Percentiles rank a stretch among this genome's conserved stretches.
phyloP scores from a whole-genome alignment of 2,329 filamentous ascomycete genomes.

The Clonostachys chloroleuca region DNA sequence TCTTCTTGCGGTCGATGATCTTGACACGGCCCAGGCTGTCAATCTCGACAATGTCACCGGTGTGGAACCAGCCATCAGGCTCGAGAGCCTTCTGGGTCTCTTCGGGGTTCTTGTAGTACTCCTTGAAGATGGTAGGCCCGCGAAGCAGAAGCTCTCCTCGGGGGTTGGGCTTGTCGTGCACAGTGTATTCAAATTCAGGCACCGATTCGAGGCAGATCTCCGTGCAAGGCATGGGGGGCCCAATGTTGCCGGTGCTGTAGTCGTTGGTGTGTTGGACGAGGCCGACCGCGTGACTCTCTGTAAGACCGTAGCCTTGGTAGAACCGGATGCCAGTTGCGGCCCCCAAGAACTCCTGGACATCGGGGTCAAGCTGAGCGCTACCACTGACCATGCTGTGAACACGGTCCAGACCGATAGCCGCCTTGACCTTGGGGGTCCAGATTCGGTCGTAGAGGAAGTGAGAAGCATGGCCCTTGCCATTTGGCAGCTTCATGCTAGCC shows the following conservation, averaged over 20 bases:
- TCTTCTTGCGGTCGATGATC: constrained; percentile 97
- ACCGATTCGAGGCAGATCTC: constrained; percentile 84
- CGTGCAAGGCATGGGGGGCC: constrained; percentile 59
- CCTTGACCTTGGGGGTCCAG: constrained; percentile 83
- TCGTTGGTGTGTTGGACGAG: constrained; percentile 68
- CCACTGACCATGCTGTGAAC: constrained; percentile 75
- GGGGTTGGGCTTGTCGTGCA: constrained; percentile 82
- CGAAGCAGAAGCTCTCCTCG: constrained; percentile 86
- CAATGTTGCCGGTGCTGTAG: constrained; percentile 76
- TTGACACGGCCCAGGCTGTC: constrained; percentile 83
- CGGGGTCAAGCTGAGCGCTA: constrained; percentile 84
- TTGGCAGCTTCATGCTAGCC: constrained; percentile 67
- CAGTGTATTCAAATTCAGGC: constrained; percentile 89
- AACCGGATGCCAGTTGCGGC: constrained; percentile 77
- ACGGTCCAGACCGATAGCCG: constrained; percentile 77
- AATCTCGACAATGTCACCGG: constrained; percentile 84
- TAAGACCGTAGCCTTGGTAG: constrained; percentile 87
- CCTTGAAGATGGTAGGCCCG: constrained; percentile 73
- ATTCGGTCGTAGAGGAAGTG: constrained; percentile 80
- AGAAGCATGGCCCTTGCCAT: constrained; percentile 71
- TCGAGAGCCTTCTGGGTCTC: constrained; percentile 83
- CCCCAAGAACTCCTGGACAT: constrained; percentile 83
- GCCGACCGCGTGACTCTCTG: constrained; percentile 82
- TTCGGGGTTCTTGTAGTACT: constrained; percentile 86
- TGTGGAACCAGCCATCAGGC: constrained; percentile 93